Base-by-base conservation (phyloP, 192 early-diverging fungal species). In the Coemansia erecta region DNA sequence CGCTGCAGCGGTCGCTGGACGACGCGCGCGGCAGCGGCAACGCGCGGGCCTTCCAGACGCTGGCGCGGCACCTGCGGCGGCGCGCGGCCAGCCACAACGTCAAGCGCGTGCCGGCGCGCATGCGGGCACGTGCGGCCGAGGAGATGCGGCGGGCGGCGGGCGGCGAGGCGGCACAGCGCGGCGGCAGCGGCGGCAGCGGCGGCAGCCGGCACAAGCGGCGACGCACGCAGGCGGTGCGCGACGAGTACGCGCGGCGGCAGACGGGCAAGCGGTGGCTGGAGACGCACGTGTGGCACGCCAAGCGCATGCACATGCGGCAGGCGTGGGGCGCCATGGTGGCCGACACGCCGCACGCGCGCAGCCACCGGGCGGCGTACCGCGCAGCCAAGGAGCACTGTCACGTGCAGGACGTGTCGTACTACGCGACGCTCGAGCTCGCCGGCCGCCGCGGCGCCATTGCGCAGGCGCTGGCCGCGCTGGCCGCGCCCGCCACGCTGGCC, bases 271-370 rank as follows among this genome's bases (percentile, higher is more conserved):
- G 84, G 33, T 99, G 95, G 97, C 67, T 99, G 22, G 95, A 97
- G 69, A 99, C 95, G 37, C 95, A 99, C 78, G 84, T 96, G 22
- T 99, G 97, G 97, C 95, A 99, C 66, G 88, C 93, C 12, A 99
- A 99, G 71, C 84, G 97, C 58, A 94, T 98, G 92, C 89, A 92
- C 50, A 99, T 99, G 94, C 68, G 56, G 35, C 82, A 91, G 53
- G 62, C 82, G 15, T 95, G 94, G 94, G 91, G 93, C 0, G 48
- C 58, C 14, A 71, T 76, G 66, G 45, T 82, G 9, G 86, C 93
- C 13, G 82, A 88, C 28, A 84, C 89, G 53, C 90, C 93, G 15
- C 94, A 92, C 70, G 92, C 92, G 50, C 93, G 95, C 68, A 88
- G 87, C 61, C 83, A 85, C 18, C 82, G 87, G 22, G 85, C 90